Evolutionary conservation across 2,329 filamentous ascomycete species (phyloP), one percentile per base, ranked within the genome.

Genomic region (Magnaporthiopsis rhizophila): DNA sequence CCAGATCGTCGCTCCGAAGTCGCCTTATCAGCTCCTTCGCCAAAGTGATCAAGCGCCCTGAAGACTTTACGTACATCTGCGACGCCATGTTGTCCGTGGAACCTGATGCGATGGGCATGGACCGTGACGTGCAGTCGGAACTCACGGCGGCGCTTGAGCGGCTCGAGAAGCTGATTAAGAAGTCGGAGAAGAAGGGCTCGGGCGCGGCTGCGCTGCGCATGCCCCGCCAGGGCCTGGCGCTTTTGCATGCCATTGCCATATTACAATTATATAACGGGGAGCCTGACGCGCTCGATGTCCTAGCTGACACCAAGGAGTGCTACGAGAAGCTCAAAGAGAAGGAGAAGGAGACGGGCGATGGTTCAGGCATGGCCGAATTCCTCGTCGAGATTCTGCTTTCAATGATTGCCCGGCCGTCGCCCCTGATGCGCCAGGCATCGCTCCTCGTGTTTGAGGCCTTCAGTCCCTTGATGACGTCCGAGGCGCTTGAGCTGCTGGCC

Each of bases 221-320:
- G 68, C 78, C 72, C 71, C 66, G 79, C 79, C 86, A 87, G 66
- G 90, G 90, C 0, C 83, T 97, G 65, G 88, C 89, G 26, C 81
- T 97, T 50, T 83, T 98, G 1, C 92, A 96, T 73, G 88, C 91
- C 0, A 83, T 97, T 63, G 89, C 92, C 0, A 85, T 97, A 18
- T 81, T 98, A 64, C 92, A 97, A 74, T 83, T 97, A 11, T 97
- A 97, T 77, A 93, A 94, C 71, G 91, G 92, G 30, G 92, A 97
- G 65, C 82, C 89, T 0, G 95, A 98, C 72, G 91, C 92, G 0
- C 84, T 97, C 28, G 87, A 89, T 61, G 88, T 95, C 66, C 79
- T 97, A 11, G 85, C 90, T 64, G 94, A 97, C 69, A 81, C 97
- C n/a, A 85, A 89, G 68, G 81, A 89, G 65, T 92, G 89, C 73